Conservation (phyloP, 1,139 yeast genomes). For the Pichia kudriavzevii region DNA sequence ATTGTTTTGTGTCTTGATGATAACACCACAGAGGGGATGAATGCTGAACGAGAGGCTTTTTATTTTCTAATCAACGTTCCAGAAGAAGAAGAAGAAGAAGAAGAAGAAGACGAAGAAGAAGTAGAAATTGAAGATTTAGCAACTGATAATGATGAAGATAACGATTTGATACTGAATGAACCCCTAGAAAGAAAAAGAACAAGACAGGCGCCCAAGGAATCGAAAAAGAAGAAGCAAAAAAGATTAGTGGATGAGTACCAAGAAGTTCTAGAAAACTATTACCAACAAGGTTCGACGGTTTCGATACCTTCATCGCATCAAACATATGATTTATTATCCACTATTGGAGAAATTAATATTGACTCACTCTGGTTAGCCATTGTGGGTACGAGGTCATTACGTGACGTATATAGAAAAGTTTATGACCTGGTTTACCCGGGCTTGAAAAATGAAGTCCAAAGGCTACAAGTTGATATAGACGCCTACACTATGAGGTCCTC, state of each 20-base stretch:
- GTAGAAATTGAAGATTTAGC: constrained; percentile 24
- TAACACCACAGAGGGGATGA: constrained; percentile 58
- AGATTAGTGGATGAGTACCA: constrained; percentile 38
- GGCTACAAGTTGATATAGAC: constrained; percentile 37
- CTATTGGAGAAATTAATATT: constrained; percentile 68
- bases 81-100: constrained; percentile 32
- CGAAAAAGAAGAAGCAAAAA: constrained; percentile 35
- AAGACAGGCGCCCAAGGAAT: constrained; percentile 14
- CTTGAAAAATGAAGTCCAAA: constrained; percentile 72
- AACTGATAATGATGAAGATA: constrained; percentile 28
- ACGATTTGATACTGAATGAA: constrained; percentile 29
- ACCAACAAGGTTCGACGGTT: constrained; percentile 74
- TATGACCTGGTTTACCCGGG: constrained; percentile 69
- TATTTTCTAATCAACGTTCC: constrained; percentile 36
- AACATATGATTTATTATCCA: constrained; percentile 69
- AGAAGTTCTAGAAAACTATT: constrained; percentile 56
- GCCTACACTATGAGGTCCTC: constrained; percentile 7
- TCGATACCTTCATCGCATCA: constrained; percentile 72
- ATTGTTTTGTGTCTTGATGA: constrained; percentile 82
- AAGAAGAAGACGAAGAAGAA: constrained; percentile 27
- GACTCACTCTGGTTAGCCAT: constrained; percentile 81
- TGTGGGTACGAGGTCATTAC: constrained; percentile 81
- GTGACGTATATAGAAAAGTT: constrained; percentile 66
- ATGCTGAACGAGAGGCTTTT: constrained; percentile 51
- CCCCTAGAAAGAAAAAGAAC: constrained; percentile 23